A percentile compares a stretch with the other conserved stretches of the same genome.
phyloP scores from a whole-genome alignment of 768 basidiomycete genomes.

The Leccinum boreale region DNA sequence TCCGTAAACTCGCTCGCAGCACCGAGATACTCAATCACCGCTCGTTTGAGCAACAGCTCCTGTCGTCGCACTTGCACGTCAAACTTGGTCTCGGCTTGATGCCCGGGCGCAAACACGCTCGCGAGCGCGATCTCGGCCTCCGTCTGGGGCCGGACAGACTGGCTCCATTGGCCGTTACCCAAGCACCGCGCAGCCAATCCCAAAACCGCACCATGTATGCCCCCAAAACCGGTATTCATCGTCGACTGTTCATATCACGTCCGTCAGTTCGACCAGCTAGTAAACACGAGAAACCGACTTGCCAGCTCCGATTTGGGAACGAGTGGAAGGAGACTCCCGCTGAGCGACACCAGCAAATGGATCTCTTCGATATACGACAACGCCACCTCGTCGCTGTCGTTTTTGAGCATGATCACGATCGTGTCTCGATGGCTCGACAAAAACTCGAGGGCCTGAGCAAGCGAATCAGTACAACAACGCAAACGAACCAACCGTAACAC shows the following conservation, averaged over 20 bases:
- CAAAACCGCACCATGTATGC: conserved; percentile 77
- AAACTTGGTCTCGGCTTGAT: conserved; percentile 55
- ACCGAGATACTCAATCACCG: conserved; percentile 65
- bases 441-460: conserved; percentile 58
- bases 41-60: conserved; percentile 57
- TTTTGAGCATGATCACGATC: conserved; percentile 77
- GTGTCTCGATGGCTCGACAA: conserved; percentile 81
- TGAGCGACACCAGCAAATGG: conserved; percentile 72
- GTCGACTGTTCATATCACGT: conserved; percentile 34
- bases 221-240: conserved; percentile 79
- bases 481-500: no score
- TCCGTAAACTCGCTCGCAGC: conserved; percentile 76
- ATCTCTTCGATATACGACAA: conserved; percentile 73
- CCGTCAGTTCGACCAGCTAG: background rate
- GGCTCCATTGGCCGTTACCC: conserved; percentile 54
- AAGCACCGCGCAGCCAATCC: conserved; percentile 71
- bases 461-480: background rate
- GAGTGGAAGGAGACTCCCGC: conserved; percentile 62
- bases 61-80: conserved; percentile 52
- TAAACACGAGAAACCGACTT: conserved; percentile 24
- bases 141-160: conserved; percentile 56
- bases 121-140: conserved; percentile 63
- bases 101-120: conserved; percentile 51
- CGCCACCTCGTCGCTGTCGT: conserved; percentile 59
- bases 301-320: conserved; percentile 80